phyloP scores from a whole-genome alignment of 306 rosid genomes.

The Hippophae rhamnoides region DNA sequence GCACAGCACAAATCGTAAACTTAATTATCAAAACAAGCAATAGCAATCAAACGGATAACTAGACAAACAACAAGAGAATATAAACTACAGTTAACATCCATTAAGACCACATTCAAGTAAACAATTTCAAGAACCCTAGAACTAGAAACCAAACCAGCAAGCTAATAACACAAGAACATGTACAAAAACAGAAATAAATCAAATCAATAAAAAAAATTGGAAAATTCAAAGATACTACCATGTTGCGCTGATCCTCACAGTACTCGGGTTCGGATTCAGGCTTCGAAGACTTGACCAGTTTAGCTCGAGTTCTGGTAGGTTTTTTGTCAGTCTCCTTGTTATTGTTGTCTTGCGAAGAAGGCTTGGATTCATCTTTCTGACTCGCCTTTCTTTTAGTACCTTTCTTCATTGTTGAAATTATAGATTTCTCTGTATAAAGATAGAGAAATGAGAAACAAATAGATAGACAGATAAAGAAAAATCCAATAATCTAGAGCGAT shows the following conservation, averaged over 20 bases:
- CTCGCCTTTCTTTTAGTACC: slow-evolving; percentile 45
- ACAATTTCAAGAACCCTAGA: too few species aligned
- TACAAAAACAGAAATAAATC: neutral
- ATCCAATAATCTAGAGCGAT: slow-evolving; percentile 5
- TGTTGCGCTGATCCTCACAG: slow-evolving; percentile 33
- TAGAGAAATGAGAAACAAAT: neutral
- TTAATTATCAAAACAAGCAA: slow-evolving; percentile 5
- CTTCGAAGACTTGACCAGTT: slow-evolving; percentile 43
- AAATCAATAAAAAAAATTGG: neutral
- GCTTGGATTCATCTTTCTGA: slow-evolving; percentile 21
- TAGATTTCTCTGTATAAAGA: too few species aligned
- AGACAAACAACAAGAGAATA: too few species aligned
- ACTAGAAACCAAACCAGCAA: too few species aligned
- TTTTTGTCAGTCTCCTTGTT: slow-evolving; percentile 11
- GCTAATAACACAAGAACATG: neutral
- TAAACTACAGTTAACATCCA: too few species aligned
- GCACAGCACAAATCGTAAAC: neutral
- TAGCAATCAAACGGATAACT: too few species aligned
- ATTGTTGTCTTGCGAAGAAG: slow-evolving; percentile 11
- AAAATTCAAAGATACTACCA: slow-evolving; percentile 12
- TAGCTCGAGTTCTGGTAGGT: slow-evolving; percentile 29
- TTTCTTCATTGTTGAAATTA: slow-evolving; percentile 29
- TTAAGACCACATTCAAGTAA: too few species aligned
- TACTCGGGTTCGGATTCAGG: slow-evolving; percentile 29
- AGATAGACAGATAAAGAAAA: slow-evolving; percentile 1